A percentile compares a stretch with the other conserved stretches of the same genome.
Conservation (phyloP, 1,284 basidiomycete species). For the Trichosporon coremiiforme region DNA sequence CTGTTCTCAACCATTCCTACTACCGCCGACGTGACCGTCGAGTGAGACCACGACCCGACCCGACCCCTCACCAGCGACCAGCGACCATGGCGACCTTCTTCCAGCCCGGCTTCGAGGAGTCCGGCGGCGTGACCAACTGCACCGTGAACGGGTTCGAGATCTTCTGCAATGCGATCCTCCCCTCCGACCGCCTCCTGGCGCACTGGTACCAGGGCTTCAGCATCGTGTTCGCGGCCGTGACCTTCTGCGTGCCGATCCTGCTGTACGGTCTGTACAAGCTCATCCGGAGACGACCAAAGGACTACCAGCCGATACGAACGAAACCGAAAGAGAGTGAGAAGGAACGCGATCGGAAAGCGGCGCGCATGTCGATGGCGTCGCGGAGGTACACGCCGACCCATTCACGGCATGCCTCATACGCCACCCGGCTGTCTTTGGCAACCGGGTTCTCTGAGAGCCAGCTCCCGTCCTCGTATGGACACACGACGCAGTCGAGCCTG, state of each 20-base stretch:
- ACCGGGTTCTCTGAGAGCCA: neutral
- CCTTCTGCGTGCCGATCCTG: neutral
- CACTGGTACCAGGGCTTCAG: constrained; percentile 23
- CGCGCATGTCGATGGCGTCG: neutral
- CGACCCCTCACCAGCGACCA: too few relatives aligned
- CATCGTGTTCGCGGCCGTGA: neutral
- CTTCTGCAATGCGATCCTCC: constrained; percentile 22
- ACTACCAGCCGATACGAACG: neutral
- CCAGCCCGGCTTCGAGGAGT: constrained; percentile 23
- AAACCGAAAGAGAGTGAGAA: constrained; percentile 9
- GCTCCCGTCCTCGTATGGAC: neutral
- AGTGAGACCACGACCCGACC: neutral
- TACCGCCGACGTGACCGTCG: neutral
- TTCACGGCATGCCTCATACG: neutral
- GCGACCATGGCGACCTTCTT: constrained; percentile 24
- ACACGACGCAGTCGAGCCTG: neutral
- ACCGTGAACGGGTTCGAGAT: constrained; percentile 14
- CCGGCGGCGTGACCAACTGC: constrained; percentile 1
- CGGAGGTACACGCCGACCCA: neutral
- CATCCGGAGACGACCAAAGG: neutral
- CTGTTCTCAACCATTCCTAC: neutral
- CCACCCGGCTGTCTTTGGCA: neutral
- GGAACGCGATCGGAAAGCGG: neutral
- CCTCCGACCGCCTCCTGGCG: constrained; percentile 5
- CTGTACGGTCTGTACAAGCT: constrained; percentile 18